Evolutionary conservation across 495 filamentous ascomycete species (phyloP).

Genomic region (Pyrenopolyporus hunteri): DNA sequence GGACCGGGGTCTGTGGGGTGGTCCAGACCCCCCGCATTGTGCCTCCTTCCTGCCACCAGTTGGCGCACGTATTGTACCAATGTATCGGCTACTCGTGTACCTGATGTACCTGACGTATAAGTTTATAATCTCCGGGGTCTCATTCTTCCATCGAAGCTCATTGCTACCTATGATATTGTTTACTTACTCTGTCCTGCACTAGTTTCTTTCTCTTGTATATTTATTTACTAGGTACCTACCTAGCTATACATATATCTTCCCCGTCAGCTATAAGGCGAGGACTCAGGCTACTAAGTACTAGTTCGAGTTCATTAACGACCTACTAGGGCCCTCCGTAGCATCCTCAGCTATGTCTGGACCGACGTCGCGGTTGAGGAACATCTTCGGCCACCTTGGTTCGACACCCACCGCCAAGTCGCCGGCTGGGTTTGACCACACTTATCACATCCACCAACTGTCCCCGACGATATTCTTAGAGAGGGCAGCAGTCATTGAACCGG

Average conservation of each 20-base stretch:
- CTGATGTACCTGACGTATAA: neutral
- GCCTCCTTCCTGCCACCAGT: neutral
- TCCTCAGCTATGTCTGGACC: conserved; percentile 51
- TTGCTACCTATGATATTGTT: neutral
- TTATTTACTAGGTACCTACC: neutral
- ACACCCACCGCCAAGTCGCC: conserved; percentile 45
- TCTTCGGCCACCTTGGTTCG: conserved; percentile 67
- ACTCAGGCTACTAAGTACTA: no score
- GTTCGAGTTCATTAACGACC: no score
- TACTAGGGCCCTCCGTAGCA: no score
- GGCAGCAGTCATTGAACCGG: conserved; percentile 87
- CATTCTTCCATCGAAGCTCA: neutral
- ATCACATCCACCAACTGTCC: conserved; percentile 80
- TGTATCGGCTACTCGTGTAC: neutral
- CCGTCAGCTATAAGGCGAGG: neutral
- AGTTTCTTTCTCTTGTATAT: neutral
- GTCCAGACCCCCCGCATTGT: neutral
- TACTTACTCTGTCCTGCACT: neutral
- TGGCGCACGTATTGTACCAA: neutral
- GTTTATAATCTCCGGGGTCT: conserved; percentile 1
- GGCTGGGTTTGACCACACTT: conserved; percentile 51
- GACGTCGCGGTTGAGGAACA: conserved; percentile 55
- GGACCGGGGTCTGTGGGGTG: neutral
- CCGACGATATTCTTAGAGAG: conserved; percentile 90
- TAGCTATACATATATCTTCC: neutral